Evolutionary conservation across 2,329 filamentous ascomycete genomes (phyloP), one percentile per base, ranked within the genome.

Genomic region (Trichophyton simii): DNA sequence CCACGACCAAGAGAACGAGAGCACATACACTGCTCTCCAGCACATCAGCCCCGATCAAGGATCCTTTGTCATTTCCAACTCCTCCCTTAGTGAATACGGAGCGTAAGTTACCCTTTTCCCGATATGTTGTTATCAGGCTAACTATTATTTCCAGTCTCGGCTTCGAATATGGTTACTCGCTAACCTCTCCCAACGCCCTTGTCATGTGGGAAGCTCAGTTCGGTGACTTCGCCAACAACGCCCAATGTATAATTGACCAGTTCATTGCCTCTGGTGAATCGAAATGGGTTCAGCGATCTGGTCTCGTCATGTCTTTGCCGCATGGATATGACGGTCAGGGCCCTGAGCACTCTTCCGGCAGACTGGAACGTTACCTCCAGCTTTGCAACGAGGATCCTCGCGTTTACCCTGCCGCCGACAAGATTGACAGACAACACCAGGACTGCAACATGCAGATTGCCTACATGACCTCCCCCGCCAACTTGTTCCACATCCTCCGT

Each of bases 121-220:
- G 15, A 44, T 50, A 2, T 38, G 50, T 13, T 7, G 18, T 48
- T 54, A 41, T 7, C 59, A 61, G 44, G 52, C 71, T 75, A 68
- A 75, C 80, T 86, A 11, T 1, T 34, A 82, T 28, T 61, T 81
- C 80, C 69, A 88, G 85, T 64, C 88, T 99, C 65, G 94, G 94
- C 60, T 99, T 99, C 74, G 94, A 99, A 77, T 99, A 99, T 71
- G 94, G 94, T 64, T 99, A 99, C 81, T 99, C 94, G 2, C 80
- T 99, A 64, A 95, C 91, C 31, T 97, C 94, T 34, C 94, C 94
- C 62, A 95, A 96, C 73, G 92, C 94, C 42, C 84, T 99, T 28
- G 92, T 99, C 69, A 95, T 99, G 86, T 99, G 94, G 94, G 94
- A 99, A 79, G 94, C 94, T 42, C 94, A 99, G 77, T 99, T 99